A percentile compares a stretch with the other conserved stretches of the same genome.
These are phyloP conservation scores for Auricularia heimuer DNA, from an alignment of 768 basidiomycete species.

Conservation along the genomic window DNA sequence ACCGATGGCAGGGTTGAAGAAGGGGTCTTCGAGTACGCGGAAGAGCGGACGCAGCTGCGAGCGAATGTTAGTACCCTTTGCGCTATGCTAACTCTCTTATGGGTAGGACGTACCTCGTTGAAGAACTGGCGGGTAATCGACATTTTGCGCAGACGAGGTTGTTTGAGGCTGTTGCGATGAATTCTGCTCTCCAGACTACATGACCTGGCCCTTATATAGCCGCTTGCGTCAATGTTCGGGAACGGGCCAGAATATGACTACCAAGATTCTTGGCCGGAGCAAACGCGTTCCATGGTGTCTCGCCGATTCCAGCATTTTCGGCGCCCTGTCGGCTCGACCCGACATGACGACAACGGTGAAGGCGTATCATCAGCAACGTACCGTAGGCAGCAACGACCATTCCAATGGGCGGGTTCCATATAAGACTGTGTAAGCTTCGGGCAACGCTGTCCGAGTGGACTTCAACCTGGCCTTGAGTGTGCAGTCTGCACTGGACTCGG, in stretches of 20 bases:
- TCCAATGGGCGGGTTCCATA: too few species aligned
- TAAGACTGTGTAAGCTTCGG: too few species aligned
- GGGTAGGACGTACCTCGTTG: slow-evolving; percentile 31
- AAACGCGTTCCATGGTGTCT: neutral
- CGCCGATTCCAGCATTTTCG: neutral
- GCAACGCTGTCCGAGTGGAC: too few species aligned
- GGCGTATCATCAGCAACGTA: too few species aligned
- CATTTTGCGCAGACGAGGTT: slow-evolving; percentile 28
- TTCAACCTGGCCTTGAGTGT: too few species aligned
- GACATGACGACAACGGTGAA: too few species aligned
- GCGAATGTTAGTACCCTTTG: neutral
- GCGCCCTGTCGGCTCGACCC: neutral
- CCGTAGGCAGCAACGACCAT: too few species aligned
- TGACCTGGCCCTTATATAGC: neutral
- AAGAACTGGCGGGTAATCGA: slow-evolving; percentile 56
- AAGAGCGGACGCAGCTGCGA: slow-evolving; percentile 52
- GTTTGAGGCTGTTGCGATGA: neutral
- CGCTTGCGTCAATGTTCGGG: neutral
- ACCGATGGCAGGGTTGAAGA: slow-evolving; percentile 31
- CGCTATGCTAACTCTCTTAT: neutral
- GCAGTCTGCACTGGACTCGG: too few species aligned
- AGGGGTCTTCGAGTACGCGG: slow-evolving; percentile 65
- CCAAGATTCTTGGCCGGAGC: neutral
- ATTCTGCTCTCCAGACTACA: neutral
- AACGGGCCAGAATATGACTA: neutral